A percentile compares a stretch with the other conserved stretches of the same genome.
phyloP scores from a whole-genome alignment of 805 yeast genomes.

The Lachancea meyersii region DNA sequence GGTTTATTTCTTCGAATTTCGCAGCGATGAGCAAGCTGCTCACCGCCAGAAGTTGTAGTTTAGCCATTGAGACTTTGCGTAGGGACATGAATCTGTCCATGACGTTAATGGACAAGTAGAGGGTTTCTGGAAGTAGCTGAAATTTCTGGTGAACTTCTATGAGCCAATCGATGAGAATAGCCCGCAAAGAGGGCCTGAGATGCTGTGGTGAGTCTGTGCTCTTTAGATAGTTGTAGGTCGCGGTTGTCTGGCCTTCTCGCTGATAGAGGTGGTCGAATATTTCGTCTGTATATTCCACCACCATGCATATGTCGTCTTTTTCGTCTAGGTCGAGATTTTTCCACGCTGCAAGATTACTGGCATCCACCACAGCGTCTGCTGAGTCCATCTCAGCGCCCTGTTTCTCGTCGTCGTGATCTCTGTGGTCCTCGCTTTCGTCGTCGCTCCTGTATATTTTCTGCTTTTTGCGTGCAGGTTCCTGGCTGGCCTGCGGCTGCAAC shows the following conservation, averaged over 20 bases:
- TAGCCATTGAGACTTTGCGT: conserved; percentile 68
- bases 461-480: conserved; percentile 8
- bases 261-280: conserved; percentile 72
- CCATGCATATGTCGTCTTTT: conserved; percentile 76
- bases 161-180: conserved; percentile 88
- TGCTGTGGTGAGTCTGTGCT: conserved; percentile 46
- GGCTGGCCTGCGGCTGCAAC: neutral
- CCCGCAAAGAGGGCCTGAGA: conserved; percentile 75
- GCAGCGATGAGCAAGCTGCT: conserved; percentile 86
- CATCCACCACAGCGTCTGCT: neutral
- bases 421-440: conserved; percentile 9
- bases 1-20: conserved; percentile 84
- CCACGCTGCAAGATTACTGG: no score
- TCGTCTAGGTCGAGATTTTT: conserved; percentile 63
- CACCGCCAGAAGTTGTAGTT: conserved; percentile 79
- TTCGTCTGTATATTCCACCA: conserved; percentile 79
- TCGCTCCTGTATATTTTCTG: conserved; percentile 20
- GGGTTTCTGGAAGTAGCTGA: conserved; percentile 77
- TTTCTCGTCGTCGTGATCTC: neutral
- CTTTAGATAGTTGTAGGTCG: conserved; percentile 59
- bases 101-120: conserved; percentile 72
- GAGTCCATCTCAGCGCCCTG: neutral
- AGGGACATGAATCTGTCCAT: conserved; percentile 82
- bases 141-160: conserved; percentile 83
- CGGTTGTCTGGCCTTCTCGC: conserved; percentile 62